Conservation (phyloP, 306 rosid genomes). For the Prunus dulcis region DNA sequence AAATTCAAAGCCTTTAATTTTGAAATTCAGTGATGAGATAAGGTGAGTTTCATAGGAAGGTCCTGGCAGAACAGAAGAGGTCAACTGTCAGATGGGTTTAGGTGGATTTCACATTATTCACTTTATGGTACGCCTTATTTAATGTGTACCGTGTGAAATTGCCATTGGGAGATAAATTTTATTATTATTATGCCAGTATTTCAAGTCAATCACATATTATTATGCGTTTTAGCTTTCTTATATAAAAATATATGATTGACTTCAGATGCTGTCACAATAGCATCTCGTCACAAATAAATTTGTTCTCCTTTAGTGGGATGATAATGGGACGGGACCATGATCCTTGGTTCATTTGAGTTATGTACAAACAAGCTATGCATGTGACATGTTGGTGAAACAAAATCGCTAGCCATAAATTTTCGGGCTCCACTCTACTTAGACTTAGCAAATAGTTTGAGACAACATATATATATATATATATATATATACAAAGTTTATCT, state of each 20-base stretch:
- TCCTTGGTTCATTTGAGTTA: background rate
- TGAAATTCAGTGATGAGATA: background rate
- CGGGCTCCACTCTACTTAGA: constrained; percentile 9
- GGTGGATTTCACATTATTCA: constrained; percentile 18
- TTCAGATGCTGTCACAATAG: too few relatives aligned
- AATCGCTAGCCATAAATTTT: background rate
- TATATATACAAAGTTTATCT: too few relatives aligned
- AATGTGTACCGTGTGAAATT: background rate
- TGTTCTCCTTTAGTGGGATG: background rate
- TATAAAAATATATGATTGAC: too few relatives aligned
- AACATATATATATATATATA: too few relatives aligned
- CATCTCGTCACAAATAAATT: too few relatives aligned
- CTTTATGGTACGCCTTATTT: background rate
- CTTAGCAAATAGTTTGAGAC: constrained; percentile 1
- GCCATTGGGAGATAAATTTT: too few relatives aligned
- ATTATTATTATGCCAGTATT: too few relatives aligned
- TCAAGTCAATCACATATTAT: too few relatives aligned
- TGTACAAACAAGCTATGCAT: background rate
- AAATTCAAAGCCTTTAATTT: background rate
- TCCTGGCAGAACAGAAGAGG: constrained; percentile 10
- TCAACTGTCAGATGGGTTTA: constrained; percentile 23
- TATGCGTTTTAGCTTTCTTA: too few relatives aligned
- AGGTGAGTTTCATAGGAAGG: constrained; percentile 21
- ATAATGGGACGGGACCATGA: background rate
- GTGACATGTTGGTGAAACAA: constrained; percentile 5